Conservation (phyloP, 2,329 filamentous ascomycete species). For the Metarhizium brunneum region DNA sequence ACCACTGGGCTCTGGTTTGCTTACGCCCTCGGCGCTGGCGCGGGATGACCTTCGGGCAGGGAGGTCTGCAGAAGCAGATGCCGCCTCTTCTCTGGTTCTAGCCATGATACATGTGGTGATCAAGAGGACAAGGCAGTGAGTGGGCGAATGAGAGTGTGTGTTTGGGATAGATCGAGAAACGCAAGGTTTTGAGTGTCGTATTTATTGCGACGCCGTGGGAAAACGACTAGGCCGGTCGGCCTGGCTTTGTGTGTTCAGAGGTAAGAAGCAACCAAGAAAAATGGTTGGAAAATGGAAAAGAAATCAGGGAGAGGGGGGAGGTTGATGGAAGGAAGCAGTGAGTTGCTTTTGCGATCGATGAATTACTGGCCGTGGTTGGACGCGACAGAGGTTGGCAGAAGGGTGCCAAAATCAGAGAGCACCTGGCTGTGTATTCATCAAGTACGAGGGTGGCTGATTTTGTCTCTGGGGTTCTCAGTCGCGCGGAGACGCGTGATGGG, state of each 20-base stretch:
- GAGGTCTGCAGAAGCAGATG: not conserved
- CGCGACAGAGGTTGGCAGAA: too few relatives aligned
- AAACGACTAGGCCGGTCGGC: not conserved
- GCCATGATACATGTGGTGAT: conserved; percentile 14
- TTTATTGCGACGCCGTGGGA: not conserved
- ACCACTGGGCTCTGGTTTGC: conserved; percentile 28
- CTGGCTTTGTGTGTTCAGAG: not conserved
- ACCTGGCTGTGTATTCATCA: too few relatives aligned
- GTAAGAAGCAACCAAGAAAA: not conserved
- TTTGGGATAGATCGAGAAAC: not conserved
- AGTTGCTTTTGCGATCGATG: not conserved
- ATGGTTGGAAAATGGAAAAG: not conserved
- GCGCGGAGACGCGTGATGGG: too few relatives aligned
- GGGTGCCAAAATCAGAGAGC: too few relatives aligned
- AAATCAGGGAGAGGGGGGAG: not conserved
- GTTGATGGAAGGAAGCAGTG: not conserved
- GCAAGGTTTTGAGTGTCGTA: not conserved
- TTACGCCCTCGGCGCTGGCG: conserved; percentile 29
- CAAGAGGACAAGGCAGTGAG: not conserved
- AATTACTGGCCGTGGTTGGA: not conserved
- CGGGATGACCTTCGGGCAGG: conserved; percentile 15
- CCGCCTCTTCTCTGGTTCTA: conserved; percentile 22
- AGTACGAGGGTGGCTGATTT: too few relatives aligned
- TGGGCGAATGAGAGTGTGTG: not conserved
- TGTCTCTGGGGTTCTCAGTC: too few relatives aligned